These are phyloP conservation scores for Sarocladium kiliense DNA, from an alignment of 2,329 filamentous ascomycete genomes.

Conservation along the genomic window DNA sequence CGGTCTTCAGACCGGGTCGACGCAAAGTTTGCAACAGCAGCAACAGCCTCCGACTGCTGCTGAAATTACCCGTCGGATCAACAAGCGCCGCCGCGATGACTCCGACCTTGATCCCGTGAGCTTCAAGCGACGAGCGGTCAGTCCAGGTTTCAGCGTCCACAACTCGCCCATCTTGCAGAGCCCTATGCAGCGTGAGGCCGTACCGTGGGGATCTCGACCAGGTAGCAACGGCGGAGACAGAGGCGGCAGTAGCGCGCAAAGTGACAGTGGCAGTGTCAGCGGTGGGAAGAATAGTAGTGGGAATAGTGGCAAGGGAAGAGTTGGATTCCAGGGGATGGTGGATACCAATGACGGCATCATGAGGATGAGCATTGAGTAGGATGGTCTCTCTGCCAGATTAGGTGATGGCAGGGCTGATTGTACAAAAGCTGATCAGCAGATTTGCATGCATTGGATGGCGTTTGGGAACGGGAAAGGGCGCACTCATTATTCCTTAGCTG, in stretches of 20 bases:
- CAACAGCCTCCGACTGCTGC: constrained; percentile 57
- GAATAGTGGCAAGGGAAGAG: constrained; percentile 47
- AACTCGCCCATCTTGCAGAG: constrained; percentile 87
- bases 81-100: constrained; percentile 79
- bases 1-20: not conserved
- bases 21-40: not conserved
- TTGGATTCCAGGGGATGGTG: constrained; percentile 88
- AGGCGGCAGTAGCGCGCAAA: constrained; percentile 47
- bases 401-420: not conserved
- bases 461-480: constrained; percentile 6
- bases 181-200: constrained; percentile 66
- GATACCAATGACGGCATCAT: constrained; percentile 94
- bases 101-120: constrained; percentile 84
- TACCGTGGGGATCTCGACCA: constrained; percentile 67
- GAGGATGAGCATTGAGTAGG: constrained; percentile 91
- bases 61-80: constrained; percentile 72
- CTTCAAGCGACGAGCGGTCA: constrained; percentile 89
- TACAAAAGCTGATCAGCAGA: not conserved
- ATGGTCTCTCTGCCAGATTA: not conserved
- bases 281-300: constrained; percentile 18
- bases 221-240: constrained; percentile 55
- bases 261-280: constrained; percentile 39
- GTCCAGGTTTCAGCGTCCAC: constrained; percentile 83
- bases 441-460: constrained; percentile 10
- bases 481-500: not conserved